Base-by-base conservation (phyloP, 306 rosid genomes). In the Dryas alaskensis region DNA sequence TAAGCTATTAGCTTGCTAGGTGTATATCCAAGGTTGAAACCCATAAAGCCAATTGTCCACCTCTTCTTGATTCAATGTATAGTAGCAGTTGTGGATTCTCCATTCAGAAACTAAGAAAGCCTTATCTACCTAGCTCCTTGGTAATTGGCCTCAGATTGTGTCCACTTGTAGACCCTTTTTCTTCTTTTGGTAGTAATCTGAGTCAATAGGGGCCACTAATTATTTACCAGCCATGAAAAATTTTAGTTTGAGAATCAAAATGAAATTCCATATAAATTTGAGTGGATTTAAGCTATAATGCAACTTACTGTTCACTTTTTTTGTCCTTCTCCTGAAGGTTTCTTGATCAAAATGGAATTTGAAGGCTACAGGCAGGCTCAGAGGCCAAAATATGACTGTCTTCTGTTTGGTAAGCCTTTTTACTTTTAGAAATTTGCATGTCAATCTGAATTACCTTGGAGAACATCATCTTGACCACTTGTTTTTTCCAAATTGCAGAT, bases 351-450 rank as follows among this genome's bases (percentile, higher is more conserved):
- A 82, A 93, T 93, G 98, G 98, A 86, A 83, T 89, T 81, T 69
- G 88, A 86, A 58, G 69, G 77, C 25, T 87, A 77, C 79, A 83
- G 89, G 73, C 93, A 88, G 49, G 79, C 82, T 63, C 89, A 85
- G 81, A 89, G 89, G 76, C 85, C 86, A 53, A 91, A 88, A 83
- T 89, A 83, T 76, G 99, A 94, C 31, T 92, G 97, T 63, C 96
- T 94, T 81, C 89, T 94, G 3, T 94, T 94, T 78, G 96, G 99
- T 94, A 77, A 80, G 81, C 65, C 75, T 55, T 65, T 47, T 44
- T 44, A 25, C n/a, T 8, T 45, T 8, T 3, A 50, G 71, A 16
- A 60, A 74, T 58, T 77, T 65, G 2, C 8, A 37, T 64, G n/a
- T 49, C 69, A 73, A 52, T 73, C 51, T 47, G 16, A 57, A 80